A percentile compares a stretch with the other conserved stretches of the same genome.
Evolutionary conservation across 2,329 filamentous ascomycete species (phyloP).

Genomic region (Ascochyta clinopodiicola): DNA sequence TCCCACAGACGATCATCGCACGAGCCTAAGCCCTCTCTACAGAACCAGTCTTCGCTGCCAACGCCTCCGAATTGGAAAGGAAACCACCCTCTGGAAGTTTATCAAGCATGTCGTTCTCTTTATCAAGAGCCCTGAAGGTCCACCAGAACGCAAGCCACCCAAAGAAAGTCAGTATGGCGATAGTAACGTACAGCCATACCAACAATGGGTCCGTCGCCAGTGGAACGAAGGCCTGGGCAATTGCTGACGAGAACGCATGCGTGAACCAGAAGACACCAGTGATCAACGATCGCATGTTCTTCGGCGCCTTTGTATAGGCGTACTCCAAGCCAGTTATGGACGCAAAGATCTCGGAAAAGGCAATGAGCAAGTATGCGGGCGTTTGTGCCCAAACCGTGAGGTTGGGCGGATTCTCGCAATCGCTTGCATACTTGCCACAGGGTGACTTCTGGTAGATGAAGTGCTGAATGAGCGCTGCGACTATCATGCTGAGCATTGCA

Average conservation of each 20-base stretch:
- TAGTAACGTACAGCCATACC: conserved; percentile 37
- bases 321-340: conserved; percentile 73
- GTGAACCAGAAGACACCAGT: conserved; percentile 42
- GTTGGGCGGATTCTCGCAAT: conserved; percentile 46
- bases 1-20: neutral
- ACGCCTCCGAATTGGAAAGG: conserved; percentile 22
- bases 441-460: conserved; percentile 59
- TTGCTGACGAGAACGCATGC: conserved; percentile 36
- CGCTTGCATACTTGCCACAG: conserved; percentile 48
- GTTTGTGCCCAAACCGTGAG: conserved; percentile 62
- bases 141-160: conserved; percentile 39
- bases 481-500: conserved; percentile 67
- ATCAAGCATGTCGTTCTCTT: conserved; percentile 41
- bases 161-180: conserved; percentile 41
- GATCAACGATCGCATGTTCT: conserved; percentile 60
- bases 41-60: conserved; percentile 19
- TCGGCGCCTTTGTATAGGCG: conserved; percentile 73
- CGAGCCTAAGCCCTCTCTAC: conserved; percentile 8
- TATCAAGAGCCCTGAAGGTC: conserved; percentile 37
- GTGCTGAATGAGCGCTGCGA: conserved; percentile 62
- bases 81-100: conserved; percentile 37
- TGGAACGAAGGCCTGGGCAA: conserved; percentile 31
- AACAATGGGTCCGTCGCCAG: conserved; percentile 29
- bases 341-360: conserved; percentile 65
- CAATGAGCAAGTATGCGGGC: conserved; percentile 60